Percentiles rank a stretch among this genome's conserved stretches.
phyloP scores from a whole-genome alignment of 2,329 filamentous ascomycete genomes.

The Didymella lethalis region DNA sequence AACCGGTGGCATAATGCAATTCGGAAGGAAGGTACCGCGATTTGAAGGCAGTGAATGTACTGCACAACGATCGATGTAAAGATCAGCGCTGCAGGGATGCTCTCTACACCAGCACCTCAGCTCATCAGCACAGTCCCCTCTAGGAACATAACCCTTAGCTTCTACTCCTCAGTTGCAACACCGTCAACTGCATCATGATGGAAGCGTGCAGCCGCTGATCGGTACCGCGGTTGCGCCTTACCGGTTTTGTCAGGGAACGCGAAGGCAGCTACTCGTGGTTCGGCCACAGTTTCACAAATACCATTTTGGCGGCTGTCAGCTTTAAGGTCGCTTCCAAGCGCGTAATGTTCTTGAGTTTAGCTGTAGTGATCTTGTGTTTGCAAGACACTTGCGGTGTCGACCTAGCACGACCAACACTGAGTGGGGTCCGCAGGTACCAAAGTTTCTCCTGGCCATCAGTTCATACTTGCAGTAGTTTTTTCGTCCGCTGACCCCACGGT shows the following conservation, averaged over 20 bases:
- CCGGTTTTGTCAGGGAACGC: conserved; percentile 13
- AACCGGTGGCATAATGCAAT: background rate
- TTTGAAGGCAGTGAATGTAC: background rate
- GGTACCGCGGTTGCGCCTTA: conserved; percentile 13
- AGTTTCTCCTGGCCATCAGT: conserved; percentile 7
- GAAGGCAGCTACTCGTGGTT: conserved; percentile 1
- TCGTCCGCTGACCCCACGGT: background rate
- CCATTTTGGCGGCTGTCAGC: background rate
- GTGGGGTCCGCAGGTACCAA: conserved; percentile 11
- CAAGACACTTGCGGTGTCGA: background rate
- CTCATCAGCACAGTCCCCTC: background rate
- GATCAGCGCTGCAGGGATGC: background rate
- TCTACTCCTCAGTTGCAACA: background rate
- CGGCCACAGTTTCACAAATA: conserved; percentile 4
- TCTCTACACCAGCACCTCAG: background rate
- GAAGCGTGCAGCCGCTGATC: conserved; percentile 7
- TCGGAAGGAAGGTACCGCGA: background rate
- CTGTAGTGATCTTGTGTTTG: background rate
- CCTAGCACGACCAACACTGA: conserved; percentile 1
- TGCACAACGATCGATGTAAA: background rate
- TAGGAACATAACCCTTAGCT: background rate
- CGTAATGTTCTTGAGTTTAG: background rate
- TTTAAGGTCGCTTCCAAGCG: background rate
- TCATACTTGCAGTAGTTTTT: conserved; percentile 9
- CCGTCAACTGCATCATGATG: conserved; percentile 3